phyloP scores from a whole-genome alignment of 495 filamentous ascomycete species.

The Annulohypoxylon stygium region DNA sequence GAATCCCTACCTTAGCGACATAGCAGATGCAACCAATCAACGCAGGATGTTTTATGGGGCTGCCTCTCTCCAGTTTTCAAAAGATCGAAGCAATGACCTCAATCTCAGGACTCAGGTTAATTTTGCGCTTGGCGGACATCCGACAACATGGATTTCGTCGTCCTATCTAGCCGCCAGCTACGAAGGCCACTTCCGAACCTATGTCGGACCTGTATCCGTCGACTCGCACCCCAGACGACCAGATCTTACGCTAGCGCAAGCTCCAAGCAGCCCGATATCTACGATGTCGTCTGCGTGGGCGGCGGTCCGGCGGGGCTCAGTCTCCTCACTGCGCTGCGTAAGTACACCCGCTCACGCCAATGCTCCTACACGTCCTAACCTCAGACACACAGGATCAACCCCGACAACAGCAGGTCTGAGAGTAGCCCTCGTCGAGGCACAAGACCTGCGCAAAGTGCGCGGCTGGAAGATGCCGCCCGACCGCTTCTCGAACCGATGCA shows the following conservation, averaged over 20 bases:
- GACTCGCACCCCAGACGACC: constrained; percentile 47
- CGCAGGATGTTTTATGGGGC: too few relatives aligned
- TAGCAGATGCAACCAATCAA: too few relatives aligned
- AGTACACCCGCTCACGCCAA: constrained; percentile 46
- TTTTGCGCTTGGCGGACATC: background rate
- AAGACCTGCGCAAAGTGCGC: constrained; percentile 77
- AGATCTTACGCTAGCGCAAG: constrained; percentile 56
- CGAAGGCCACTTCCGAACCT: constrained; percentile 40
- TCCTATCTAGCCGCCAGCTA: constrained; percentile 36
- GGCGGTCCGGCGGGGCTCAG: constrained; percentile 96
- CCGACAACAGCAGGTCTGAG: constrained; percentile 80
- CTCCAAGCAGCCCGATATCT: constrained; percentile 69
- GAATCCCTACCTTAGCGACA: too few relatives aligned
- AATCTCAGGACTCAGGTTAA: too few relatives aligned
- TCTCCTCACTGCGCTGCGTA: constrained; percentile 87
- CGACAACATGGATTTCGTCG: constrained; percentile 42
- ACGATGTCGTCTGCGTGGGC: constrained; percentile 95
- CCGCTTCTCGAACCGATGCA: constrained; percentile 91
- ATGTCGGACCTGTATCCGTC: constrained; percentile 62
- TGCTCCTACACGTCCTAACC: constrained; percentile 30
- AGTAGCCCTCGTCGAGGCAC: constrained; percentile 90
- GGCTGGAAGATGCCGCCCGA: constrained; percentile 73
- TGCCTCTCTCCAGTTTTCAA: too few relatives aligned
- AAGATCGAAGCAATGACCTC: too few relatives aligned
- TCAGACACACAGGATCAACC: constrained; percentile 66